phyloP scores from a whole-genome alignment of 169 alveolate species.

The Plasmodium gallinaceum region DNA sequence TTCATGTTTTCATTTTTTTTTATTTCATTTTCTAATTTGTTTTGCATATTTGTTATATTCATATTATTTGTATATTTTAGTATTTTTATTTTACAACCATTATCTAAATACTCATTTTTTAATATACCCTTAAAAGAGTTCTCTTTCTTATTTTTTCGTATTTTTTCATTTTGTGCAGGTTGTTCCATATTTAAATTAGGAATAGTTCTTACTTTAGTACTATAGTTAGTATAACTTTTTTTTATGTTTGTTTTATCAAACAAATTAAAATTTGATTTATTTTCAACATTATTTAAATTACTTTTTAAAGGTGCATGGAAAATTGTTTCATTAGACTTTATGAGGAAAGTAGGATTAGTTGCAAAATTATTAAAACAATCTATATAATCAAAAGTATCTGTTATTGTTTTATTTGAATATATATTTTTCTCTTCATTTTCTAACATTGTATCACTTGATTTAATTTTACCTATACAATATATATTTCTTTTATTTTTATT shows the following conservation, averaged over 20 bases:
- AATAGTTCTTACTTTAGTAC: background rate
- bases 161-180: background rate
- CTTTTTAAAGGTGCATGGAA: background rate
- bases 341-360: slow-evolving; percentile 24
- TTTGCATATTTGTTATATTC: too few relatives aligned
- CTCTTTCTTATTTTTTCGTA: background rate
- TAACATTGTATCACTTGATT: slow-evolving; percentile 29
- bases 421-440: slow-evolving; percentile 14
- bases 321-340: slow-evolving; percentile 28
- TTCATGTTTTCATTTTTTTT: too few relatives aligned
- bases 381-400: slow-evolving; percentile 11
- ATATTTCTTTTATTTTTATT: background rate
- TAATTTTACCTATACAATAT: background rate
- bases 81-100: too few relatives aligned
- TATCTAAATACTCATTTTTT: too few relatives aligned
- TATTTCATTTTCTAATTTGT: too few relatives aligned
- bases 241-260: background rate
- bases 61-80: too few relatives aligned
- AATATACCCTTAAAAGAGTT: too few relatives aligned
- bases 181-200: background rate
- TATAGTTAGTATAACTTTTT: background rate
- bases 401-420: slow-evolving; percentile 39
- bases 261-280: background rate
- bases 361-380: background rate
- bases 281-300: background rate